phyloP scores from a whole-genome alignment of 306 rosid species.

The Cucurbita maxima region DNA sequence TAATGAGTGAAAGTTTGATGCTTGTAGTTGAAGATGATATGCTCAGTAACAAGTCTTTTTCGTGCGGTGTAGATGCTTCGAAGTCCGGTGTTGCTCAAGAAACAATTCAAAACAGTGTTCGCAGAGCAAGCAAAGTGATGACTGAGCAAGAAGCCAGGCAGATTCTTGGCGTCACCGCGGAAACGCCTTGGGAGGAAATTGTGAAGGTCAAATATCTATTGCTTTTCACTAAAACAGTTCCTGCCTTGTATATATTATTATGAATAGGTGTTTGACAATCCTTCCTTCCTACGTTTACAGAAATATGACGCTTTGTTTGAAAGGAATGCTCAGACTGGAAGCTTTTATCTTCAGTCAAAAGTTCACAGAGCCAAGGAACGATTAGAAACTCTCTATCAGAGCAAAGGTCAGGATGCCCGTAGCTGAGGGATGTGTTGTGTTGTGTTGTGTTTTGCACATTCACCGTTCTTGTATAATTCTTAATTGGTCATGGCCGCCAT shows the following conservation, averaged over 20 bases:
- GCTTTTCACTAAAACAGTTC: not conserved
- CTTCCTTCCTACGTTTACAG: constrained; percentile 15
- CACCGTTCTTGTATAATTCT: not conserved
- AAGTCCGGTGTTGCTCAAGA: constrained; percentile 57
- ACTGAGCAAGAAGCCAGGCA: constrained; percentile 86
- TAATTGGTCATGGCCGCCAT: not conserved
- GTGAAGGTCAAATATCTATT: constrained; percentile 24
- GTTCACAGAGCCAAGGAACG: constrained; percentile 85
- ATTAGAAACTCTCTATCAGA: constrained; percentile 32
- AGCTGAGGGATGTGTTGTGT: constrained; percentile 19
- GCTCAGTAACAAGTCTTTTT: not conserved
- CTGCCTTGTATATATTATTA: not conserved
- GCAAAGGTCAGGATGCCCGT: constrained; percentile 32
- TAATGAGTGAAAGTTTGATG: not conserved
- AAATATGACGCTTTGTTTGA: constrained; percentile 64
- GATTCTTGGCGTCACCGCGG: constrained; percentile 71
- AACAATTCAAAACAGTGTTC: constrained; percentile 31
- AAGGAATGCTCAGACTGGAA: constrained; percentile 61
- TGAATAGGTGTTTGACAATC: not conserved
- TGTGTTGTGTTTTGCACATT: not conserved
- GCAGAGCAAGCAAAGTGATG: constrained; percentile 46
- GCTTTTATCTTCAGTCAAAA: constrained; percentile 91
- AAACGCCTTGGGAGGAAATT: constrained; percentile 72
- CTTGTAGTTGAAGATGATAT: not conserved
- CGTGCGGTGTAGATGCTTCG: constrained; percentile 28